These are phyloP conservation scores for Xylaria venustula DNA, from an alignment of 495 filamentous ascomycete genomes.

Conservation along the genomic window DNA sequence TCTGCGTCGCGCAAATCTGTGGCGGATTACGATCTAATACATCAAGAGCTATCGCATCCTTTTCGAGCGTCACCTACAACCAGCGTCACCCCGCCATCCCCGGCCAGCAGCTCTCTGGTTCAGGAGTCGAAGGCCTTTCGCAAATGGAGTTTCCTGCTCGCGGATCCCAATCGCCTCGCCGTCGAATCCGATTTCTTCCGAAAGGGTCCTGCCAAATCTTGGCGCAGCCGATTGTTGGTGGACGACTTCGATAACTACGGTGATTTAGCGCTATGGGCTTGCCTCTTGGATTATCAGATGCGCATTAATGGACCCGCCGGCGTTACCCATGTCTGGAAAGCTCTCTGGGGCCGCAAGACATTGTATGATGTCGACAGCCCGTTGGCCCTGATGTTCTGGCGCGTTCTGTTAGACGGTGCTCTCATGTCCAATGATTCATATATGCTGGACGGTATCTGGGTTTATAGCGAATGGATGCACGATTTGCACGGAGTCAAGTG, in stretches of 20 bases:
- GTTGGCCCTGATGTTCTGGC: conserved; percentile 56
- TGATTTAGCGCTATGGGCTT: conserved; percentile 64
- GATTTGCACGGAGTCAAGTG: conserved; percentile 48
- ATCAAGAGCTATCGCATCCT: conserved; percentile 1
- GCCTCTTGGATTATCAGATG: conserved; percentile 60
- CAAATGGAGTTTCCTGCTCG: conserved; percentile 22
- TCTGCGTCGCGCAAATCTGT: background rate
- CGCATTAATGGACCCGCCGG: conserved; percentile 61
- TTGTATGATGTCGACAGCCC: conserved; percentile 25
- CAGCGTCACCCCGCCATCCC: conserved; percentile 4
- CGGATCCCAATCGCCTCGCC: conserved; percentile 25
- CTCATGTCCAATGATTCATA: conserved; percentile 31
- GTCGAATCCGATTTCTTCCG: conserved; percentile 54
- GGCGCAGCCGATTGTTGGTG: conserved; percentile 47
- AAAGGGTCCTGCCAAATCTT: conserved; percentile 24
- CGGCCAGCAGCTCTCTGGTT: conserved; percentile 4
- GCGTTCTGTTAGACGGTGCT: conserved; percentile 50
- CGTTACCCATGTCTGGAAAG: conserved; percentile 37
- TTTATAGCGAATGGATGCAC: conserved; percentile 57
- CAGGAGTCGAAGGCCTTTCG: conserved; percentile 20
- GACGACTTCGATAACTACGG: conserved; percentile 47
- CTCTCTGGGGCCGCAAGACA: conserved; percentile 28
- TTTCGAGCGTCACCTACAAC: background rate
- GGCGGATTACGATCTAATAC: conserved; percentile 8
- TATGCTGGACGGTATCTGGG: conserved; percentile 49